Percentiles rank a stretch among this genome's conserved stretches.
Conservation (phyloP, 2,329 filamentous ascomycete species). For the Monosporascus sp. region DNA sequence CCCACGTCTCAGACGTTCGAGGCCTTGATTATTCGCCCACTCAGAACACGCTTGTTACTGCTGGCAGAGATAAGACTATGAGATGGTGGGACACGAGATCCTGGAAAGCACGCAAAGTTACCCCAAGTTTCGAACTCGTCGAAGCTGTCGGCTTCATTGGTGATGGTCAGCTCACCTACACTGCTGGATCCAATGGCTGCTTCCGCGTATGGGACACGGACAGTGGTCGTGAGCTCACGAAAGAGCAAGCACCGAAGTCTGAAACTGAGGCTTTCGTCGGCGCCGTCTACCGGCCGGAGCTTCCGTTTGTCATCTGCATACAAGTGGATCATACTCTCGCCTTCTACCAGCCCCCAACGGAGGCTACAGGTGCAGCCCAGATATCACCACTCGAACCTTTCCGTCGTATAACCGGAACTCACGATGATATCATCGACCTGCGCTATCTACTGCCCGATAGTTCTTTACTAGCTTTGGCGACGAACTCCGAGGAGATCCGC, state of each 20-base stretch:
- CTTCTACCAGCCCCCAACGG: constrained; percentile 54
- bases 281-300: constrained; percentile 58
- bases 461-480: constrained; percentile 82
- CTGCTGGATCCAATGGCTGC: constrained; percentile 77
- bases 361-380: constrained; percentile 29
- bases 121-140: constrained; percentile 79
- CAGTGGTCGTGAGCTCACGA: constrained; percentile 72
- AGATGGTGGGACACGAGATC: constrained; percentile 84
- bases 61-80: constrained; percentile 86
- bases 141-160: constrained; percentile 78
- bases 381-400: constrained; percentile 46
- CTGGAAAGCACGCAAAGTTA: constrained; percentile 77
- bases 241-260: constrained; percentile 58
- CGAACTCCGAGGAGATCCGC: constrained; percentile 89
- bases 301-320: constrained; percentile 71
- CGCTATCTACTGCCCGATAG: constrained; percentile 77
- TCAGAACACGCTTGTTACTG: constrained; percentile 73
- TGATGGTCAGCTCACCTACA: constrained; percentile 68
- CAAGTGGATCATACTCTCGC: constrained; percentile 86
- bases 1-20: constrained; percentile 92
- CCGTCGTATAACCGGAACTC: constrained; percentile 85
- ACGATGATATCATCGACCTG: constrained; percentile 96
- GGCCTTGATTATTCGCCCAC: constrained; percentile 73
- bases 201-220: constrained; percentile 79
- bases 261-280: constrained; percentile 66